These are phyloP conservation scores for Paspalum vaginatum DNA, from an alignment of 176 grass and related monocot genomes.

Conservation along the genomic window DNA sequence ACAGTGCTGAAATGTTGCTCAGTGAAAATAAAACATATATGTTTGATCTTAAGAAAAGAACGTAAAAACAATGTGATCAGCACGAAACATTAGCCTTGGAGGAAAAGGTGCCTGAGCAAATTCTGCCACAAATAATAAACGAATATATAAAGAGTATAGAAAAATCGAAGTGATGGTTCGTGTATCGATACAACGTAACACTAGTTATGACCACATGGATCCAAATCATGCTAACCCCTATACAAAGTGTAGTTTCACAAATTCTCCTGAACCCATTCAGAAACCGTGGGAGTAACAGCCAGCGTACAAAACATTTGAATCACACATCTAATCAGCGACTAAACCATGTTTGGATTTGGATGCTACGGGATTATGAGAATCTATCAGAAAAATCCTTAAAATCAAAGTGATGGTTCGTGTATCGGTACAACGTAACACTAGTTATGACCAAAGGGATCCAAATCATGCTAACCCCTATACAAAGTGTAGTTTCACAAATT, in stretches of 20 bases:
- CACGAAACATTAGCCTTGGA: not conserved
- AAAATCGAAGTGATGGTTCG: not conserved
- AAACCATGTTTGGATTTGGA: too few species aligned
- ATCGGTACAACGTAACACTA: not conserved
- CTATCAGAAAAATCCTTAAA: too few species aligned
- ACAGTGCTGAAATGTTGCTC: not conserved
- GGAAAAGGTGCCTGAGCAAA: not conserved
- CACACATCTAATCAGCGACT: not conserved
- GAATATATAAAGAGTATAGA: not conserved
- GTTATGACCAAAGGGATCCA: not conserved
- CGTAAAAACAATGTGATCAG: not conserved
- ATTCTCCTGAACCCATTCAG: not conserved
- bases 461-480: not conserved
- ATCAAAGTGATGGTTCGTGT: not conserved
- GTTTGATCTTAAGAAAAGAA: not conserved
- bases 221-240: not conserved
- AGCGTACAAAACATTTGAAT: not conserved
- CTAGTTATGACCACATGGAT: not conserved
- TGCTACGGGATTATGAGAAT: too few species aligned
- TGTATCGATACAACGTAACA: not conserved
- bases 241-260: too few species aligned
- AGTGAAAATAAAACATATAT: not conserved
- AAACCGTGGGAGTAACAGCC: not conserved
- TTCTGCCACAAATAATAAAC: not conserved
- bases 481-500: constrained; percentile 4